Base-by-base conservation (phyloP, 2,329 filamentous ascomycete species). In the Chalaropsis thielavioides region DNA sequence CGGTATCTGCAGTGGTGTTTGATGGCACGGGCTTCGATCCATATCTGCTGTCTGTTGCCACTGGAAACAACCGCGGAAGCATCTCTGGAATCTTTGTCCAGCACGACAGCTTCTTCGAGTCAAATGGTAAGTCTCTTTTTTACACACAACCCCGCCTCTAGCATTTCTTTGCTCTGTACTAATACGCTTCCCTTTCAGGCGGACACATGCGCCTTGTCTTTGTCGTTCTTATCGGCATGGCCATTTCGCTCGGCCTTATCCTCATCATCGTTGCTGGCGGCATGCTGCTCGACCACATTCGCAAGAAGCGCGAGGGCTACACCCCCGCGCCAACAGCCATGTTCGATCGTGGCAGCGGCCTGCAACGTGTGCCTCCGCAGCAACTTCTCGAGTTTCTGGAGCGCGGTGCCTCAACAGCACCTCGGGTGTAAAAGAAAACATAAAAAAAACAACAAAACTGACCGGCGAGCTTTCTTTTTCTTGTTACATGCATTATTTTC, bases 31-130 rank as follows among this genome's bases (percentile, higher is more conserved):
- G 79, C 2, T 85, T 92, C 72, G 79, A 80, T 62, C 92, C 94
- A 0, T 96, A 92, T 73, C 82, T 90, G 49, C 81, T 99, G 51
- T 89, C 92, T 1, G 87, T 84, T 58, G 87, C 81, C 66, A 75
- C 80, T 13, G 80, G 84, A 70, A 84, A 84, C 66, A 79, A 80
- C 13, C 78, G 83, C 11, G 90, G 92, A 61, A 92, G 84, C 70
- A 83, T 99, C 71, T 85, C 88, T 41, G 84, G 83, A 69, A 80
- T 97, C 68, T 95, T 99, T 74, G 88, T 92, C 11, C 85, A 95
- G 76, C 87, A 89, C 61, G 78, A 86, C 68, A 85, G 88, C 72
- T 89, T 89, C 72, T 94, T 96, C 76, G 80, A 77, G 31, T 77
- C 80, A 66, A 75, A 77, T 69, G 74, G 86, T 89, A 79, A 78